Conservation (phyloP, 2,329 filamentous ascomycete genomes). For the Drechslerella stenobrocha region DNA sequence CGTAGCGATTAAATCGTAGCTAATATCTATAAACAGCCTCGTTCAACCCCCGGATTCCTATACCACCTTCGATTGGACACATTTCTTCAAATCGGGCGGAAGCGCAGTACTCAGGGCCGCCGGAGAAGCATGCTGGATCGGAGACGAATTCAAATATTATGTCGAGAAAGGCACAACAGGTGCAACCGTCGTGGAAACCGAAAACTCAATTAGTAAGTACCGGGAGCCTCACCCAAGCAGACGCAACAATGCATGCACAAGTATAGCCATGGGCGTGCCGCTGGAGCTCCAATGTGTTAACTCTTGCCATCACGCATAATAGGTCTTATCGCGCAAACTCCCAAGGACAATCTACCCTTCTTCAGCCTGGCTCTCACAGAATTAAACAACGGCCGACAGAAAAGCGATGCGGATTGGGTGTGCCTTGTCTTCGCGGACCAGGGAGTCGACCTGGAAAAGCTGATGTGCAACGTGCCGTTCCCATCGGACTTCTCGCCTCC, state of each 20-base stretch:
- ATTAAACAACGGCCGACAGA: conserved; percentile 18
- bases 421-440: conserved; percentile 29
- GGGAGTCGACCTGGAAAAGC: conserved; percentile 20
- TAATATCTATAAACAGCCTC: conserved; percentile 13
- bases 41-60: conserved; percentile 13
- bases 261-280: too few species aligned
- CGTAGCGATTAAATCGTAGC: background rate
- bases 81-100: conserved; percentile 9
- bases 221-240: background rate
- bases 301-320: background rate
- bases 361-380: conserved; percentile 30
- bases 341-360: conserved; percentile 27
- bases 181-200: conserved; percentile 32
- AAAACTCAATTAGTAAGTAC: conserved; percentile 19
- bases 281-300: too few species aligned
- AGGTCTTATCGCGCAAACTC: conserved; percentile 32
- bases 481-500: conserved; percentile 26
- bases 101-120: conserved; percentile 15
- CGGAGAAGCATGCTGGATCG: conserved; percentile 28
- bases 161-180: conserved; percentile 31
- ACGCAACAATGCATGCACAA: too few species aligned
- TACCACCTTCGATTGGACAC: conserved; percentile 2
- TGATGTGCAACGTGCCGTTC: conserved; percentile 25
- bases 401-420: conserved; percentile 29
- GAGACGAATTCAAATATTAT: conserved; percentile 33